Percentiles rank a stretch among this genome's conserved stretches.
phyloP scores from a whole-genome alignment of 164 flowering plant species.

The Berberis vulgaris region DNA sequence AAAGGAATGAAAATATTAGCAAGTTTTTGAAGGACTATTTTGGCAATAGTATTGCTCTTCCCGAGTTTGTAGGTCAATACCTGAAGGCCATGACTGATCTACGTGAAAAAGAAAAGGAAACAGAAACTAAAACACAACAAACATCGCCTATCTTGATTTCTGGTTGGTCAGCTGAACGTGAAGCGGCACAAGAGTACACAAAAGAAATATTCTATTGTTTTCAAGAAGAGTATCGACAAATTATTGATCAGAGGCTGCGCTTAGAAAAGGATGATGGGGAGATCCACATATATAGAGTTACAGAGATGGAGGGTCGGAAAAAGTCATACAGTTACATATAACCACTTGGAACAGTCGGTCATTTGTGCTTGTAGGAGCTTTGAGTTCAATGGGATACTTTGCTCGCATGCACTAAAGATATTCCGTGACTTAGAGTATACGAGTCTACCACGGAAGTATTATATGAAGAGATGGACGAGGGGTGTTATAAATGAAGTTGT shows the following conservation, averaged over 20 bases:
- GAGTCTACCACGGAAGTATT: not conserved
- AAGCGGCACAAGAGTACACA: not conserved
- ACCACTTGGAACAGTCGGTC: not conserved
- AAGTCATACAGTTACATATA: not conserved
- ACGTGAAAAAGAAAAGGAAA: not conserved
- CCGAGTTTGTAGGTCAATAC: not conserved
- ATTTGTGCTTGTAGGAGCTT: not conserved
- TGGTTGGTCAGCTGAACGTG: not conserved
- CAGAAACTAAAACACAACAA: not conserved
- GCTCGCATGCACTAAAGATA: not conserved
- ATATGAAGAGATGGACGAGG: not conserved
- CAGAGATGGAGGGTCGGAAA: not conserved
- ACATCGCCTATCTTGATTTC: not conserved
- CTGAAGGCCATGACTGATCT: not conserved
- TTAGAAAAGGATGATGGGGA: not conserved
- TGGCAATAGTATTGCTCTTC: not conserved
- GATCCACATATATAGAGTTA: not conserved
- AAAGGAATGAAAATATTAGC: constrained; percentile 35
- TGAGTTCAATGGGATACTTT: not conserved
- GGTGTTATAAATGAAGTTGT: not conserved
- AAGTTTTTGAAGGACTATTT: not conserved
- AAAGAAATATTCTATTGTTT: not conserved
- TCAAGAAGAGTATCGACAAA: not conserved
- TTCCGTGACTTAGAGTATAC: not conserved
- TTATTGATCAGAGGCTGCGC: not conserved